Percentiles rank a stretch among this genome's conserved stretches.
Evolutionary conservation across 495 filamentous ascomycete genomes (phyloP).

Genomic region (Penicillium cinerascens): DNA sequence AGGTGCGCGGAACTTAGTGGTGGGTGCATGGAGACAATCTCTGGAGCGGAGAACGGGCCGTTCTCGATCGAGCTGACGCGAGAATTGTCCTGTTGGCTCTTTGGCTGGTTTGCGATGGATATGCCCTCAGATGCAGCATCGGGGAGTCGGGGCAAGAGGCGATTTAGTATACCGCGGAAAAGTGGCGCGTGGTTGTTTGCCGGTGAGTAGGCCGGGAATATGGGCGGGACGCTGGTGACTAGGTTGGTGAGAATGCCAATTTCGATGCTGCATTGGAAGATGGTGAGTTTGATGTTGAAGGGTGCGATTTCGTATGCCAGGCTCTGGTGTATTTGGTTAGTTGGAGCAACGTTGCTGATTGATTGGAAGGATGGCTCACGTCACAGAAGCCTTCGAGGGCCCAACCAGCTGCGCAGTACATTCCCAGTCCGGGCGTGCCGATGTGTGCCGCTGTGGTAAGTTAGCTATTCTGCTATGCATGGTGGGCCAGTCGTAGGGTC

Average conservation of each 20-base stretch:
- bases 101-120: conserved; percentile 11
- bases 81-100: conserved; percentile 22
- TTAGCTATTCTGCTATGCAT: conserved; percentile 15
- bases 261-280: conserved; percentile 87
- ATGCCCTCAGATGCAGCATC: conserved; percentile 17
- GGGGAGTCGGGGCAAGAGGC: conserved; percentile 59
- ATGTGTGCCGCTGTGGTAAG: conserved; percentile 66
- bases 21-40: conserved; percentile 69
- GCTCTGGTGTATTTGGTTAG: conserved; percentile 43
- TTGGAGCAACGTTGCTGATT: neutral
- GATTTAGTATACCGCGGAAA: conserved; percentile 73
- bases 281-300: conserved; percentile 94
- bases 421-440: conserved; percentile 84
- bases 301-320: conserved; percentile 95
- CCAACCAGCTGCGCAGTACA: conserved; percentile 91
- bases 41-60: conserved; percentile 42
- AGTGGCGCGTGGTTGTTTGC: conserved; percentile 73
- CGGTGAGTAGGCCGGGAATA: conserved; percentile 66
- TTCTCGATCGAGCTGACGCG: conserved; percentile 35
- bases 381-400: conserved; percentile 97
- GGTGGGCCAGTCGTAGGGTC: conserved; percentile 5
- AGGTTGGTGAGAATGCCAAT: conserved; percentile 80
- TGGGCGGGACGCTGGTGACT: conserved; percentile 76
- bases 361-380: conserved; percentile 30
- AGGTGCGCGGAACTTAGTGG: conserved; percentile 59